Base-by-base conservation (phyloP, 768 basidiomycete species). In the Agrocybe chaxingu region DNA sequence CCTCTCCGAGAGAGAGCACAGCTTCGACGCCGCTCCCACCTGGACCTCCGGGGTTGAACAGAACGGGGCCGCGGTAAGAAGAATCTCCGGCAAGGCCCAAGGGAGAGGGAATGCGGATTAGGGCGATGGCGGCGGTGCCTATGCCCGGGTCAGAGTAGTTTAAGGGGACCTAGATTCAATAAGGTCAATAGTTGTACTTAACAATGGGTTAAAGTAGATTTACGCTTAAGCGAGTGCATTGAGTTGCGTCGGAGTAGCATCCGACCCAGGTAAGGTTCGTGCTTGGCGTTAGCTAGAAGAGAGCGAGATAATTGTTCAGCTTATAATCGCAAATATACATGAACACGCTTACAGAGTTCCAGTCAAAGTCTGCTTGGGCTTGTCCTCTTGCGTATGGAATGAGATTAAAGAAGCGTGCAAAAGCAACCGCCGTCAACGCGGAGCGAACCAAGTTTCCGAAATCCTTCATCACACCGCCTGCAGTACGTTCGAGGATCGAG, bases 1-100 rank as follows among this genome's bases (percentile, higher is more conserved):
- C 29, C 7, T 58, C 49, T 1, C 68, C 75, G 33, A 10, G 19
- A 0, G 33, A 2, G 11, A n/a, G 24, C 24, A 72, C 53, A 0
- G 68, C n/a, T 3, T 62, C 58, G 5, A 77, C 68, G 2, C 77
- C 76, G 49, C 73, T 72, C 2, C 70, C 72, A 7, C 77, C 77
- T 1, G 76, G 77, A 0, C 78, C 76, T n/a, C 77, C 74, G 0
- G 75, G 76, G 45, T 77, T 78, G 55, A 75, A 65, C 2, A 78
- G 57, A 7, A 78, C 62, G 0, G 75, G 76, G 0, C 77, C 77
- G 19, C 68, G 69, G 51, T 77, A 78, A 3, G 24, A 60, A 55
- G 3, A 58, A 50, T 0, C 66, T 65, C 11, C 40, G 50, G 1
- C 44, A 36, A 1, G 64, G 55, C 0, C 24, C 24, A 73, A 50